phyloP scores from a whole-genome alignment of 352 stramenopile species.

The Phytophthora foliorum region DNA sequence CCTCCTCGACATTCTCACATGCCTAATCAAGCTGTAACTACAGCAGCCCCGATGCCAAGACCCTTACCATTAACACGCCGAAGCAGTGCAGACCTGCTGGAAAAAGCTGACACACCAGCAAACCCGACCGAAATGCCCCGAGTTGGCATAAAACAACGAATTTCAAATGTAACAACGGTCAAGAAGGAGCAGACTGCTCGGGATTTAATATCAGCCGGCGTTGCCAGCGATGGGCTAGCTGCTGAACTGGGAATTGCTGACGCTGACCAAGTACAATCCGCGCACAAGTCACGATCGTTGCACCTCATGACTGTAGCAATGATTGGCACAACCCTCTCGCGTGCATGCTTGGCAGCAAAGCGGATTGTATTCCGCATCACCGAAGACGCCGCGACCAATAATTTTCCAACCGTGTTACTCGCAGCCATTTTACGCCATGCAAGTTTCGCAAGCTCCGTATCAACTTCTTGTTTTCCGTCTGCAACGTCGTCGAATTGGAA shows the following conservation, averaged over 20 bases:
- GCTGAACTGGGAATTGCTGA: not conserved
- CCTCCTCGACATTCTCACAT: not conserved
- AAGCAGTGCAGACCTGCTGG: slow-evolving; percentile 14
- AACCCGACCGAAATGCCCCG: not conserved
- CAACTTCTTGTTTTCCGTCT: slow-evolving; percentile 9
- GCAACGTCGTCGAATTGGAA: slow-evolving; percentile 36
- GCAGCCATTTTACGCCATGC: slow-evolving; percentile 52
- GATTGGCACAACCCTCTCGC: slow-evolving; percentile 32
- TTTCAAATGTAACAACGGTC: slow-evolving; percentile 1
- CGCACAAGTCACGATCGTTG: slow-evolving; percentile 11
- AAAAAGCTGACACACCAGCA: not conserved
- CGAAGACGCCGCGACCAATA: slow-evolving; percentile 28
- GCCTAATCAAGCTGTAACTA: not conserved
- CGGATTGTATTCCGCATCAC: slow-evolving; percentile 56
- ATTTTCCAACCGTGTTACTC: slow-evolving; percentile 56
- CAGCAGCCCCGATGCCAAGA: too few relatives aligned
- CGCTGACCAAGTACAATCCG: slow-evolving; percentile 7
- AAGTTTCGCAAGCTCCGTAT: slow-evolving; percentile 36
- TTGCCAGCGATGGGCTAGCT: not conserved
- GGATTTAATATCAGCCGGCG: slow-evolving; percentile 1
- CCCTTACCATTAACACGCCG: not conserved
- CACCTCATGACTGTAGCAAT: slow-evolving; percentile 14
- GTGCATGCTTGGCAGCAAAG: slow-evolving; percentile 43
- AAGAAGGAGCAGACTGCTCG: slow-evolving; percentile 10
- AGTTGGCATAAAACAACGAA: not conserved